Percentiles rank a stretch among this genome's conserved stretches.
Evolutionary conservation across 2,329 filamentous ascomycete species (phyloP).

Genomic region (Penicillium sp.): DNA sequence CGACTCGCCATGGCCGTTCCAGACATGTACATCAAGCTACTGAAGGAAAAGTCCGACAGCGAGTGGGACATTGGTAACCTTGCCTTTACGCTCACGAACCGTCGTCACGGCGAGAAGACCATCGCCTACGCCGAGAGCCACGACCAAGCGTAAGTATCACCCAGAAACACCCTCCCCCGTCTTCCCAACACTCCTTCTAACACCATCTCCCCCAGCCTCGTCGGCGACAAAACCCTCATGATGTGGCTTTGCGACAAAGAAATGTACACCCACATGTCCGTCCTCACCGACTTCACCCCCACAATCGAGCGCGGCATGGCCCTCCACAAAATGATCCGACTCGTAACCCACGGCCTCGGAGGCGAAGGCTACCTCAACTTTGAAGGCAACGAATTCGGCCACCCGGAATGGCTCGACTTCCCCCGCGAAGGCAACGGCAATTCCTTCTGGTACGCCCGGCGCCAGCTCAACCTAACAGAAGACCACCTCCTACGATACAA

Average conservation of each 20-base stretch:
- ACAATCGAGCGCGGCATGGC: conserved; percentile 88
- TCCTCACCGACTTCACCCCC: conserved; percentile 76
- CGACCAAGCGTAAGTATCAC: conserved; percentile 80
- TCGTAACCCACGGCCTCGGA: conserved; percentile 86
- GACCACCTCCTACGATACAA: conserved; percentile 83
- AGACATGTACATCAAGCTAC: conserved; percentile 98
- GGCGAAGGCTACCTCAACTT: conserved; percentile 99
- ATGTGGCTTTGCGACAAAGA: conserved; percentile 98
- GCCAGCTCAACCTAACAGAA: conserved; percentile 90
- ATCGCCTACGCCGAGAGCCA: conserved; percentile 98
- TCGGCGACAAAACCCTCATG: conserved; percentile 94
- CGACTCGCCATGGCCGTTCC: conserved; percentile 96
- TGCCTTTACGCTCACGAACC: conserved; percentile 84
- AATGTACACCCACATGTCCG: conserved; percentile 98
- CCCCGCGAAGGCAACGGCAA: conserved; percentile 90
- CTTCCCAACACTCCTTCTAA: conserved; percentile 6
- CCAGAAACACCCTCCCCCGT: not conserved
- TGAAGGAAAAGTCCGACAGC: conserved; percentile 89
- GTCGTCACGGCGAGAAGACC: conserved; percentile 94
- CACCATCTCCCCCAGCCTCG: conserved; percentile 61
- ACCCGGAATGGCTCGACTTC: conserved; percentile 99
- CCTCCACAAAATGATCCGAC: conserved; percentile 95
- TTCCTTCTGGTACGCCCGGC: conserved; percentile 90
- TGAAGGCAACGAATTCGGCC: conserved; percentile 97
- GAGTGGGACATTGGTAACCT: conserved; percentile 90